Percentiles rank a stretch among this genome's conserved stretches.
Evolutionary conservation across 2,329 filamentous ascomycete species (phyloP).

Genomic region (Alternaria hordeiaustralica): DNA sequence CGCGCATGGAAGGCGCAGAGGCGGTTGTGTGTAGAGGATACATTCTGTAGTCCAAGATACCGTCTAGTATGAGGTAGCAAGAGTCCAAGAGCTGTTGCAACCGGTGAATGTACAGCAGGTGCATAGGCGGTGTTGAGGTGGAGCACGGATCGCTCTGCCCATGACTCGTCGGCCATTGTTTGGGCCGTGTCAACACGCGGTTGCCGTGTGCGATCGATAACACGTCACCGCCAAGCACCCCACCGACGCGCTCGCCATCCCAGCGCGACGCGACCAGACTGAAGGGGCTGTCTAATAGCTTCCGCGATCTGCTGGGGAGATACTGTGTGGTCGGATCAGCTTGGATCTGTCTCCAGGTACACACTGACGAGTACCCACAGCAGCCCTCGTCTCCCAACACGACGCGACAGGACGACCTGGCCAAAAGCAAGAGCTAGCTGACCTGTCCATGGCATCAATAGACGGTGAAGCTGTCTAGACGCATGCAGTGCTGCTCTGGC

Average conservation of each 20-base stretch:
- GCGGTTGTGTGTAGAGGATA: slow-evolving; percentile 46
- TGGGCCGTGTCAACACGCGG: slow-evolving; percentile 39
- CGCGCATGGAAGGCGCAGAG: slow-evolving; percentile 54
- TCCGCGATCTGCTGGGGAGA: neutral
- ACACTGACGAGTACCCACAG: neutral
- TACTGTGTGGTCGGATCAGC: neutral
- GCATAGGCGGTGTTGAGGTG: slow-evolving; percentile 31
- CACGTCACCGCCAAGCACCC: slow-evolving; percentile 39
- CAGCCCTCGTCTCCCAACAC: neutral
- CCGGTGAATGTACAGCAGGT: slow-evolving; percentile 38
- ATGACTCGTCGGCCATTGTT: slow-evolving; percentile 20
- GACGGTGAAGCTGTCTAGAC: neutral
- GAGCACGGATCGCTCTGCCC: slow-evolving; percentile 27
- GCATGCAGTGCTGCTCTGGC: neutral
- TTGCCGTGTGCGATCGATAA: slow-evolving; percentile 30
- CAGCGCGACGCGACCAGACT: slow-evolving; percentile 22
- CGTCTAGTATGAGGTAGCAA: slow-evolving; percentile 32
- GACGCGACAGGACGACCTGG: neutral
- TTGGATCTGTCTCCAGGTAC: neutral
- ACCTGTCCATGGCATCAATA: neutral
- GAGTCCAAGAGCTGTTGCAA: slow-evolving; percentile 33
- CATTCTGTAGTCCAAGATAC: slow-evolving; percentile 38
- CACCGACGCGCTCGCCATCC: slow-evolving; percentile 22
- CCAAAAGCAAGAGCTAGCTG: neutral
- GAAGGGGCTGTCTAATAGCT: neutral